phyloP scores from a whole-genome alignment of 1,284 basidiomycete genomes.

The Puccinia polysora region DNA sequence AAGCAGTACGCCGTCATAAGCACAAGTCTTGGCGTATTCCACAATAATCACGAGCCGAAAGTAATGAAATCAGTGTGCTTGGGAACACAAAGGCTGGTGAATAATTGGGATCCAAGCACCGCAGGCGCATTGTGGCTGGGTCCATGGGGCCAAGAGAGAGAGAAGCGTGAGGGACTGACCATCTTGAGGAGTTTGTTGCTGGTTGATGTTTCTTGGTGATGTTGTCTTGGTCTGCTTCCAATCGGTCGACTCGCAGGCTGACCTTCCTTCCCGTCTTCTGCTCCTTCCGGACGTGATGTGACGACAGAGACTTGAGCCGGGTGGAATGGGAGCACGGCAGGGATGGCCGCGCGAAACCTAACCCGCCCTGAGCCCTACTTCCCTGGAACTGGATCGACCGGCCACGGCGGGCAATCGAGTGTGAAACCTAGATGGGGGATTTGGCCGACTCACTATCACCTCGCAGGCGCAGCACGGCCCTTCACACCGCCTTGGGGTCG shows the following conservation, averaged over 20 bases:
- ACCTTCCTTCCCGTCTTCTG: too few species aligned
- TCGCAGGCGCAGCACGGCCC: neutral
- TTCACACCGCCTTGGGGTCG: too few species aligned
- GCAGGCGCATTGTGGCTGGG: too few species aligned
- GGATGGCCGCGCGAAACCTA: constrained; percentile 2
- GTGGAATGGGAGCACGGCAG: neutral
- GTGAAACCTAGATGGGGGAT: constrained; percentile 9
- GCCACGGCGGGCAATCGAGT: neutral
- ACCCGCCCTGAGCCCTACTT: neutral
- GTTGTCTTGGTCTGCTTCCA: neutral
- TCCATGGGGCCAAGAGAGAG: neutral
- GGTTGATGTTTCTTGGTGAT: too few species aligned
- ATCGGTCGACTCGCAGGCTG: too few species aligned
- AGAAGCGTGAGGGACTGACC: constrained; percentile 20
- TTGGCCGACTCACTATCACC: neutral
- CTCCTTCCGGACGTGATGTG: too few species aligned
- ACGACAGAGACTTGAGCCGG: neutral
- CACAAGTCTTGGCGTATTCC: too few species aligned
- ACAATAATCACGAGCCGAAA: too few species aligned
- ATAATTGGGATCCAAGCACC: too few species aligned
- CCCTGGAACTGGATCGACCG: neutral
- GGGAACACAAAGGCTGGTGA: too few species aligned
- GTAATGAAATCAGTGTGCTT: too few species aligned
- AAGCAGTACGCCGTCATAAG: too few species aligned
- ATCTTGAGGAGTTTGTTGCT: constrained; percentile 10